phyloP scores from a whole-genome alignment of 78 protist genomes.

The Cavenderia fasciculata region DNA sequence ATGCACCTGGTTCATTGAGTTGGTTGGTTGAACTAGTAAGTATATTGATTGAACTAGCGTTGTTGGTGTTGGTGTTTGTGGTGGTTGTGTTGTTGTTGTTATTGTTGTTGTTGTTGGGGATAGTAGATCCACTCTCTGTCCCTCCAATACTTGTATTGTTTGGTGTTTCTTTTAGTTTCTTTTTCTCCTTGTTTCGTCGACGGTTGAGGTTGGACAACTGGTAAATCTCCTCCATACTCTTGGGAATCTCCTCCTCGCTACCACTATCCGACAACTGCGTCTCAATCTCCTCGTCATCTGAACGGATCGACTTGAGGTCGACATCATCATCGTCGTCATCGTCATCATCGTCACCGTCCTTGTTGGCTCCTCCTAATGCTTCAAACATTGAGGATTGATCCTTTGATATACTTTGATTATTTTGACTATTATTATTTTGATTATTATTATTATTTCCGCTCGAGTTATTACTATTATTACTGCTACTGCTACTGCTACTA shows the following conservation, averaged over 20 bases:
- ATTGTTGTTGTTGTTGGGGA: not conserved
- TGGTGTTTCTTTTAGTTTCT: conserved; percentile 48
- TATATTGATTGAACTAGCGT: not conserved
- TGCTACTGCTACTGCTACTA: not conserved
- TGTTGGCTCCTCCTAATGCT: not conserved
- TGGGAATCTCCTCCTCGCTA: conserved; percentile 47
- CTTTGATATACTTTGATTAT: not conserved
- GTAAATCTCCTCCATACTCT: conserved; percentile 81
- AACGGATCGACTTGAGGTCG: conserved; percentile 8
- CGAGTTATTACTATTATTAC: not conserved
- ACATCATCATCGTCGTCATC: not conserved
- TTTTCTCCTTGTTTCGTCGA: conserved; percentile 70
- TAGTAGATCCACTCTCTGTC: not conserved
- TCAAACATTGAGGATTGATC: too few species aligned
- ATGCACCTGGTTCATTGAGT: not conserved
- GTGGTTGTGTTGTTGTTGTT: conserved; percentile 1
- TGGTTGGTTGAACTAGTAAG: too few species aligned
- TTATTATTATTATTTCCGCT: conserved; percentile 4
- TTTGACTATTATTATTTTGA: not conserved
- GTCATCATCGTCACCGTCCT: conserved; percentile 1
- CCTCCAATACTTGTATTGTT: not conserved
- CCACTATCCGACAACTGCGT: conserved; percentile 6
- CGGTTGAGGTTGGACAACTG: conserved; percentile 70
- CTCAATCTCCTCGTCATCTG: conserved; percentile 31
- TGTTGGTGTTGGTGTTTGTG: not conserved